Evolutionary conservation across 352 stramenopile species (phyloP).

Genomic region (Pythium aphanidermatum): DNA sequence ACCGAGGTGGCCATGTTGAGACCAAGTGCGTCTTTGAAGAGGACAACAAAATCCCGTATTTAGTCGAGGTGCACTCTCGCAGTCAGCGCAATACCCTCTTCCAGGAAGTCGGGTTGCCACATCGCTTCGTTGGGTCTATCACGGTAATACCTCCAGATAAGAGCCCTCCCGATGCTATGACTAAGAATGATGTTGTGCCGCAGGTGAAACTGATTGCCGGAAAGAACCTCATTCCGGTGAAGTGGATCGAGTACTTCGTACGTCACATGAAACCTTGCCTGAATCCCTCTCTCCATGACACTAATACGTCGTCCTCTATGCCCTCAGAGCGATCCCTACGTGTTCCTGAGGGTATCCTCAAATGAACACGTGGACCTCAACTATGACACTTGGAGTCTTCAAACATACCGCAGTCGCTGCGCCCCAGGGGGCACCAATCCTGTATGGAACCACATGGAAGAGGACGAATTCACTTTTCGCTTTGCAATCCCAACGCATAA

Average conservation of each 20-base stretch:
- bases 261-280: background rate
- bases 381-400: conserved; percentile 63
- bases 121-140: conserved; percentile 67
- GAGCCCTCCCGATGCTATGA: too few relatives aligned
- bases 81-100: conserved; percentile 78
- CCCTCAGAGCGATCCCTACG: conserved; percentile 61
- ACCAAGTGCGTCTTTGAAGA: conserved; percentile 26
- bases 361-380: conserved; percentile 25
- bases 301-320: background rate
- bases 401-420: conserved; percentile 64
- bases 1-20: conserved; percentile 22
- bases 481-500: conserved; percentile 73
- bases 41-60: conserved; percentile 39
- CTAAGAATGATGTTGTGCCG: background rate
- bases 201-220: conserved; percentile 64
- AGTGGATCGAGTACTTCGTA: conserved; percentile 57
- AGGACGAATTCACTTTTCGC: conserved; percentile 66
- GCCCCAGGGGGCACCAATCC: conserved; percentile 45
- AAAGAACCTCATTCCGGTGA: conserved; percentile 63
- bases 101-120: conserved; percentile 59
- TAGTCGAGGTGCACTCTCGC: conserved; percentile 63
- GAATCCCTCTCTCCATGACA: background rate
- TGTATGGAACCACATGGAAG: conserved; percentile 29
- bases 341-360: conserved; percentile 60
- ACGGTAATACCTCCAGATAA: too few relatives aligned